These are phyloP conservation scores for Lepraria neglecta DNA, from an alignment of 495 filamentous ascomycete genomes.

Conservation along the genomic window DNA sequence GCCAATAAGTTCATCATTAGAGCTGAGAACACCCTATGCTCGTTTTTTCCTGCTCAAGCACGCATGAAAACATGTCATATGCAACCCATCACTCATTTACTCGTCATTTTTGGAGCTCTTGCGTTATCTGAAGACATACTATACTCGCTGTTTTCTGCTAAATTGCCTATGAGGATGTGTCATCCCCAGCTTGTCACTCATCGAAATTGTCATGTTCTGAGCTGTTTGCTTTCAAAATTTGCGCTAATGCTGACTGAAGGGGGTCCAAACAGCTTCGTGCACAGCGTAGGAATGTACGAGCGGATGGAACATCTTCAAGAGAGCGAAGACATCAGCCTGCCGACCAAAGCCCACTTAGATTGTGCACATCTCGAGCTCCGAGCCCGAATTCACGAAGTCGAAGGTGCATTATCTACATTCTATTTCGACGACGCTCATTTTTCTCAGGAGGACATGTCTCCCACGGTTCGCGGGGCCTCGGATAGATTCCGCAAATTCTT, in stretches of 20 bases:
- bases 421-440: constrained; percentile 43
- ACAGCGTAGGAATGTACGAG: constrained; percentile 59
- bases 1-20: too few species aligned
- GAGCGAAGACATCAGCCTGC: constrained; percentile 42
- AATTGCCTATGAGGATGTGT: too few species aligned
- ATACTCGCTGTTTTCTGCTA: too few species aligned
- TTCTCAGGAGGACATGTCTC: constrained; percentile 7
- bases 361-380: constrained; percentile 54
- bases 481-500: constrained; percentile 19
- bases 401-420: constrained; percentile 50
- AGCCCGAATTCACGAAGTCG: constrained; percentile 52
- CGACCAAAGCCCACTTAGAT: constrained; percentile 56
- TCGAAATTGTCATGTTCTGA: too few species aligned
- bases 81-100: too few species aligned
- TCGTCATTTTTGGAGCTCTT: too few species aligned
- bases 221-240: too few species aligned
- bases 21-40: not conserved
- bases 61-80: not conserved
- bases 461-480: constrained; percentile 13
- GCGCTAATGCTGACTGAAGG: not conserved
- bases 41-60: not conserved
- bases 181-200: too few species aligned
- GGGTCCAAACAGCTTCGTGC: constrained; percentile 40
- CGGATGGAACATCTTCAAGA: constrained; percentile 11
- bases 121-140: too few species aligned